Evolutionary conservation across 768 basidiomycete genomes (phyloP), one percentile per base, ranked within the genome.

Genomic region (Auriscalpium orientale): DNA sequence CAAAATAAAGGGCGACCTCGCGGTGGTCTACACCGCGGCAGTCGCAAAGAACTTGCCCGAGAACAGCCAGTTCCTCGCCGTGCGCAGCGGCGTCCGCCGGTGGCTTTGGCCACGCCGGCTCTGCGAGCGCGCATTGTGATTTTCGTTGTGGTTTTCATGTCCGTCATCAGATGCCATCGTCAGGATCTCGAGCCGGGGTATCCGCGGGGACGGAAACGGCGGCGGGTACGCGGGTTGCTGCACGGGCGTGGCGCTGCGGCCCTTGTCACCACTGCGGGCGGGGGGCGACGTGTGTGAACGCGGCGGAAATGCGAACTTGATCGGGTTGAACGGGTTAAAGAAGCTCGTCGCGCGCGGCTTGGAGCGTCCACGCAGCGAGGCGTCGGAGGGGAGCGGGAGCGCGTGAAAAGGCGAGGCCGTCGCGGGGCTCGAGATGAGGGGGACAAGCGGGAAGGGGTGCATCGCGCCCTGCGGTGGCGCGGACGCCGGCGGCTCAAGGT

Each of bases 1-100:
- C 37, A 10, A 28, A 37, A 51, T 51, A 48, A 12, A 22, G 15
- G 28, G 46, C 46, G 46, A 21, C 40, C 44, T 3, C 40, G 46
- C 58, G 49, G 47, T 55, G 60, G 0, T 61, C 58, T 59, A 61
- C 60, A 46, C 57, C 52, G 55, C 58, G 5, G 49, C 62, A 5
- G 66, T 67, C 15, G 69, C 63, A 58, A 71, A 68, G 49, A 70
- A 57, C 59, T 60, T 67, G 11, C 62, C 62, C 13, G 68, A 67
- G 49, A 68, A 68, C 60, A 71, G 67, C 70, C 70, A 71, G 63
- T 68, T 68, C 46, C 67, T 65, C 63, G 68, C 66, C n/a, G 67
- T 65, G 55, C 68, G 64, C 48, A 71, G 61, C 46, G 66, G 62
- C 57, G 63, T 60, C 51, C 69, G 68, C 51, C 67, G 62, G 55